These are phyloP conservation scores for Magnolia sinica DNA, from an alignment of 164 flowering plant species.

Conservation along the genomic window DNA sequence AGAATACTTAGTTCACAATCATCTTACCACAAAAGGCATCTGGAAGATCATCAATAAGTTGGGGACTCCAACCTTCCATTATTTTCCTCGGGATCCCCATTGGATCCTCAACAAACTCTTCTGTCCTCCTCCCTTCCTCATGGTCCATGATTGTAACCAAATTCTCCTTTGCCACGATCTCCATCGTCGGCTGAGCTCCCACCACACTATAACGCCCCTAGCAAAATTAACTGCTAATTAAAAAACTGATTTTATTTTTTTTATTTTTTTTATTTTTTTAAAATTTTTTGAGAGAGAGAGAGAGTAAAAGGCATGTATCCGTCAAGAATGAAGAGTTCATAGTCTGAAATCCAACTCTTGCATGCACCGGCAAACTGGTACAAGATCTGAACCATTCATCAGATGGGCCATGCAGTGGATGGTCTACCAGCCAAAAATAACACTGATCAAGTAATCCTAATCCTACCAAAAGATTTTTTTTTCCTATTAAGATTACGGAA, in stretches of 20 bases:
- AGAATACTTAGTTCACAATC: not conserved
- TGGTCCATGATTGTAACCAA: slow-evolving; percentile 75
- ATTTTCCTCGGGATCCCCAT: slow-evolving; percentile 58
- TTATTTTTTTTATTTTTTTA: no score
- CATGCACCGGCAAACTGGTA: not conserved
- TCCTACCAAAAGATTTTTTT: no score
- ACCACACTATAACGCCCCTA: slow-evolving; percentile 84
- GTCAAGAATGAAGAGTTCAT: not conserved
- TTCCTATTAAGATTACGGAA: no score
- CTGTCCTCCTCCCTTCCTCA: slow-evolving; percentile 46
- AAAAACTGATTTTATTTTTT: no score
- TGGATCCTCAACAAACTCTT: slow-evolving; percentile 73
- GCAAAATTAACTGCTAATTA: slow-evolving; percentile 12
- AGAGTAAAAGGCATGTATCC: not conserved
- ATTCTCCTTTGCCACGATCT: slow-evolving; percentile 77
- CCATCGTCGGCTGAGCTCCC: slow-evolving; percentile 85
- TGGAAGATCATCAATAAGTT: slow-evolving; percentile 67
- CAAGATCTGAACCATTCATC: not conserved
- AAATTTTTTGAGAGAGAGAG: no score
- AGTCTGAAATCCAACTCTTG: not conserved
- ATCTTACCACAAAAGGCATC: slow-evolving; percentile 73
- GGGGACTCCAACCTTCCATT: slow-evolving; percentile 70
- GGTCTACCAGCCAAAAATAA: not conserved
- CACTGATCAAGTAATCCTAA: not conserved
- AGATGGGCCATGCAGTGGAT: no score